Base-by-base conservation (phyloP, 495 filamentous ascomycete species). In the Articulospora tetracladia region DNA sequence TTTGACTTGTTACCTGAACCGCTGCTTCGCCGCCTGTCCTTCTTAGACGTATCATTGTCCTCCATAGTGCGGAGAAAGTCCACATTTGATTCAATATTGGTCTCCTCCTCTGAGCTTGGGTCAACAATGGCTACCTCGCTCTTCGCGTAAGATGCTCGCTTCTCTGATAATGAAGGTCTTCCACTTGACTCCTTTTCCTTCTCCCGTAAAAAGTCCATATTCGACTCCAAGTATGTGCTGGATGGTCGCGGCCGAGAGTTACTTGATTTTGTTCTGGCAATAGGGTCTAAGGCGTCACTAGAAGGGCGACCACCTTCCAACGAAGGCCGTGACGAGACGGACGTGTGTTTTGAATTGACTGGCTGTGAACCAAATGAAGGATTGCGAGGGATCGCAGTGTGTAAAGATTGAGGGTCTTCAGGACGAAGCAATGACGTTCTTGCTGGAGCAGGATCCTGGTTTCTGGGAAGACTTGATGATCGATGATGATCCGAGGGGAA, bases 21-120 rank as follows among this genome's bases (percentile, higher is more conserved):
- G 61, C 80, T 82, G 49, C 76, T 79, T 15, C 91, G 83, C 64
- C 92, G 91, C 64, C 88, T 86, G 53, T 85, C 86, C 64, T 86
- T 83, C 34, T 86, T 84, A 2, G 77, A 73, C 34, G 81, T 80
- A 32, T 83, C 81, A 68, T 95, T 91, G 28, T 83, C 80, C 69
- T 97, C 93, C 79, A 90, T 90, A 0, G 83, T 83, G 25, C 88
- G 86, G 2, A 97, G 77, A 68, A 91, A 98, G 55, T 96, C 93
- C 19, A 97, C 84, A 64, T 95, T 92, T 6, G 91, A 94, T 54
- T 86, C 79, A 55, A 97, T 95, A 57, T 84, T 87, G 36, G 76
- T 78, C 36, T 85, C 84, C n/a, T 85, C 83, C 34, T 79, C 78
- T 12, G 74, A 74, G 20, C 78, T 76, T 0, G 62, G 27, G 67